Base-by-base conservation (phyloP, 768 basidiomycete species). In the Auriscalpium vulgare region DNA sequence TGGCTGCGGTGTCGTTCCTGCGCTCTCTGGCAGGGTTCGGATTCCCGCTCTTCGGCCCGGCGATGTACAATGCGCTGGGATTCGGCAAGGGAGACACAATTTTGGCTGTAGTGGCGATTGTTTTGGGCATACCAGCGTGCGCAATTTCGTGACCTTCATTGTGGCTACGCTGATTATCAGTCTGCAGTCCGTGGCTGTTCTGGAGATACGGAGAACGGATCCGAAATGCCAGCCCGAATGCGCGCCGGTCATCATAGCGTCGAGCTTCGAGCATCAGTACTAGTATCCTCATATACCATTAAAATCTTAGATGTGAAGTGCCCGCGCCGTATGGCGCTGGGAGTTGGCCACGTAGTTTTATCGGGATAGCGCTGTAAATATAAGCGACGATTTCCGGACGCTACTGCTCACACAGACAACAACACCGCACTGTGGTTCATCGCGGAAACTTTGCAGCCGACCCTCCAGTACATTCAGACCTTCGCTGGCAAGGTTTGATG, bases 1-100 rank as follows among this genome's bases (percentile, higher is more conserved):
- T 90, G 10, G 86, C 87, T 0, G 84, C 86, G 0, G 79, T 80
- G 16, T 72, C 82, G 0, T 85, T 67, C 63, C 65, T 88, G 8
- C 81, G 88, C 17, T 81, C 84, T 0, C 54, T 87, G 0, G 78
- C 81, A 1, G 89, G 88, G 0, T 88, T 87, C 54, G 81, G 77
- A 1, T 88, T 91, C 65, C 88, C 88, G 4, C 69, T 90, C 16
- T 90, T 90, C 60, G 85, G 83, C 3, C 81, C 84, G 21, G 71
- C 77, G 38, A 85, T 89, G 81, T 88, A 78, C 68, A 65, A 71
- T 2, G 70, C 71, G 10, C 72, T 89, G 0, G 88, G 87, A 3
- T 85, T 84, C 56, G 88, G 87, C 0, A 85, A 82, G 58, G 85
- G 84, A 8, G 69, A 82, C 58, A 85, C 86, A 0, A 72, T 89